Conservation (phyloP, 176 grass and related monocot species). For the Luzula sylvatica region DNA sequence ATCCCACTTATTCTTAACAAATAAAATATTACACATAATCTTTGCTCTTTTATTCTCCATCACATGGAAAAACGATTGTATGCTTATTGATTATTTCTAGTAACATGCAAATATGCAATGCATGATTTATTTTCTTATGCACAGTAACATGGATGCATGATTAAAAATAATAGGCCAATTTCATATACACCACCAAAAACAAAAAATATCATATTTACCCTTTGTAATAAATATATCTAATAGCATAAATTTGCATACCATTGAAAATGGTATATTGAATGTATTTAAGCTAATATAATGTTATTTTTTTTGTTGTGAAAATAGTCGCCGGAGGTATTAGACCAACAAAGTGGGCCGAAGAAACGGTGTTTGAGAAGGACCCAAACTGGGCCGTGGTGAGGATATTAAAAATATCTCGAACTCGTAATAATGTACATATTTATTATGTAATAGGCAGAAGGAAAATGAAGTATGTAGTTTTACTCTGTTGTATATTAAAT, state of each 20-base stretch:
- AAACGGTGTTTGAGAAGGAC: conserved; percentile 69
- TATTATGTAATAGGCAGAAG: conserved; percentile 11
- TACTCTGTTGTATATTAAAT: conserved; percentile 26
- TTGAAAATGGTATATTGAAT: too few species aligned
- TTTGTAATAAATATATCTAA: too few species aligned
- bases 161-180: too few species aligned
- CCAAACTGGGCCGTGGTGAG: conserved; percentile 65
- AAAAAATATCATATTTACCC: too few species aligned
- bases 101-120: too few species aligned
- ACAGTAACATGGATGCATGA: too few species aligned
- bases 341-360: conserved; percentile 39
- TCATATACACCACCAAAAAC: too few species aligned
- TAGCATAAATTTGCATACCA: too few species aligned
- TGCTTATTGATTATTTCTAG: background rate
- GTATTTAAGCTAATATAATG: too few species aligned
- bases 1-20: too few species aligned
- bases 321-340: conserved; percentile 34
- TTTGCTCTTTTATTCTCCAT: background rate
- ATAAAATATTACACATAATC: too few species aligned
- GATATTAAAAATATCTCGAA: conserved; percentile 8
- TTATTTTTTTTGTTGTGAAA: background rate
- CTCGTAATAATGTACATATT: conserved; percentile 24
- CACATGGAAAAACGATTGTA: background rate
- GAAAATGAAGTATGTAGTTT: background rate
- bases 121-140: background rate